These are phyloP conservation scores for Verticillium dahliae DNA, from an alignment of 2,329 filamentous ascomycete genomes.

Conservation along the genomic window DNA sequence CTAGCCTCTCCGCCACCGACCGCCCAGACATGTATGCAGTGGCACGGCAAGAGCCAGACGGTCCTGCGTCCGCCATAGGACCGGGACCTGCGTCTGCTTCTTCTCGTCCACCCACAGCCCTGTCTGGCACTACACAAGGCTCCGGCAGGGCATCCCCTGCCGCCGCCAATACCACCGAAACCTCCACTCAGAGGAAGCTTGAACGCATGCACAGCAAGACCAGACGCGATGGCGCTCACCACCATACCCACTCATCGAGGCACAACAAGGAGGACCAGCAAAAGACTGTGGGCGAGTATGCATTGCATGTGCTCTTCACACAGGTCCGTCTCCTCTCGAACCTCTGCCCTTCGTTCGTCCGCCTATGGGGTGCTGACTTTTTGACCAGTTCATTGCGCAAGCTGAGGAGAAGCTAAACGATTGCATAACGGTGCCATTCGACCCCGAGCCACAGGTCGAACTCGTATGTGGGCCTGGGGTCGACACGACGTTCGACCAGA, in stretches of 20 bases:
- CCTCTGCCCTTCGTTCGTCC: neutral
- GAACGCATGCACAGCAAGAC: slow-evolving; percentile 61
- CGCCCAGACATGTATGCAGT: slow-evolving; percentile 43
- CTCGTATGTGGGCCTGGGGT: slow-evolving; percentile 83
- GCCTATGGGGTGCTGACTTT: slow-evolving; percentile 22
- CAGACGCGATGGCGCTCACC: slow-evolving; percentile 65
- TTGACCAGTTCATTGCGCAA: slow-evolving; percentile 72
- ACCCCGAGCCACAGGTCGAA: slow-evolving; percentile 80
- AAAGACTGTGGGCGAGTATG: slow-evolving; percentile 97
- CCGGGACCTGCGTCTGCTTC: slow-evolving; percentile 11
- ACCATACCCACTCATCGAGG: slow-evolving; percentile 70
- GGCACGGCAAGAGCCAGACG: slow-evolving; percentile 38
- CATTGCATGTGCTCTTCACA: slow-evolving; percentile 91
- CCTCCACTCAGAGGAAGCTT: slow-evolving; percentile 42
- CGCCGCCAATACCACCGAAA: slow-evolving; percentile 35
- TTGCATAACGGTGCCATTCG: slow-evolving; percentile 73
- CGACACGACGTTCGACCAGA: slow-evolving; percentile 85
- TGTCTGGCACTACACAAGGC: slow-evolving; percentile 34
- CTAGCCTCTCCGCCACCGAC: slow-evolving; percentile 41
- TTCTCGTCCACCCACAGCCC: slow-evolving; percentile 37
- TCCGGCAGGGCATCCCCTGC: slow-evolving; percentile 41
- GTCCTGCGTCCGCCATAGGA: slow-evolving; percentile 8
- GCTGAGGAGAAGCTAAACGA: slow-evolving; percentile 95
- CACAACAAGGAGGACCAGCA: slow-evolving; percentile 65
- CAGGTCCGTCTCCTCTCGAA: neutral